Evolutionary conservation across 2,329 filamentous ascomycete genomes (phyloP).

Genomic region (Plectosphaerella sp.): DNA sequence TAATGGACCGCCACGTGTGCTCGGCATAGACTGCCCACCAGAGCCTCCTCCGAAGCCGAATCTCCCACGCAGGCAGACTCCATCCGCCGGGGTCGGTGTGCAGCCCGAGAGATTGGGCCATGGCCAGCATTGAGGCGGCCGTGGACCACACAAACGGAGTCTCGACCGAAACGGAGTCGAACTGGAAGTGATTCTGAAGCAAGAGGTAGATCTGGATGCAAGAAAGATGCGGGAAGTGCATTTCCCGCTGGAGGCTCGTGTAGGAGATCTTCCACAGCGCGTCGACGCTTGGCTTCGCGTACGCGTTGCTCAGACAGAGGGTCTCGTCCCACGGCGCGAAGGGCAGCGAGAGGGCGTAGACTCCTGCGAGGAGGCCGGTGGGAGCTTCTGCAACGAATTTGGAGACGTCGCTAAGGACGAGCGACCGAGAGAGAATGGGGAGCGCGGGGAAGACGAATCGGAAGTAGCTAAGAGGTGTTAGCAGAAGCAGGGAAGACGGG

Average conservation of each 20-base stretch:
- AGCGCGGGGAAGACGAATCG: conserved; percentile 13
- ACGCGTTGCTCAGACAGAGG: conserved; percentile 13
- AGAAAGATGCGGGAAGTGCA: conserved; percentile 12
- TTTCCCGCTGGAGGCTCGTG: conserved; percentile 2
- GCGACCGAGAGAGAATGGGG: conserved; percentile 12
- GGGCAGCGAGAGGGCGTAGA: conserved; percentile 13
- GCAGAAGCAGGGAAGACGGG: neutral
- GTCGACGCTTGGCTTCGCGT: conserved; percentile 11
- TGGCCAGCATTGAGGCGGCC: conserved; percentile 36
- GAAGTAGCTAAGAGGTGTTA: neutral
- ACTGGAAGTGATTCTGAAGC: conserved; percentile 9
- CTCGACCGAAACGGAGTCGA: conserved; percentile 13
- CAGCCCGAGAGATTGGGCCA: conserved; percentile 44
- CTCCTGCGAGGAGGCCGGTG: conserved; percentile 10
- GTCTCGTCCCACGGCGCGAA: conserved; percentile 14
- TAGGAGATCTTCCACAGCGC: conserved; percentile 14
- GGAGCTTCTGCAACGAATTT: conserved; percentile 10
- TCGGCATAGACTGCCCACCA: conserved; percentile 55
- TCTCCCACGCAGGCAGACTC: conserved; percentile 50
- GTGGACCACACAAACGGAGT: conserved; percentile 23
- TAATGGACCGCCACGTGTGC: conserved; percentile 51
- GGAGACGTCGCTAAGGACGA: conserved; percentile 5
- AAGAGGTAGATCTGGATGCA: conserved; percentile 12
- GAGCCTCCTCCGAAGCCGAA: conserved; percentile 48
- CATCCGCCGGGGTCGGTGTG: conserved; percentile 49